Evolutionary conservation across 148 eudicot species (phyloP), one percentile per base, ranked within the genome.

Genomic region (Simmondsia chinensis): DNA sequence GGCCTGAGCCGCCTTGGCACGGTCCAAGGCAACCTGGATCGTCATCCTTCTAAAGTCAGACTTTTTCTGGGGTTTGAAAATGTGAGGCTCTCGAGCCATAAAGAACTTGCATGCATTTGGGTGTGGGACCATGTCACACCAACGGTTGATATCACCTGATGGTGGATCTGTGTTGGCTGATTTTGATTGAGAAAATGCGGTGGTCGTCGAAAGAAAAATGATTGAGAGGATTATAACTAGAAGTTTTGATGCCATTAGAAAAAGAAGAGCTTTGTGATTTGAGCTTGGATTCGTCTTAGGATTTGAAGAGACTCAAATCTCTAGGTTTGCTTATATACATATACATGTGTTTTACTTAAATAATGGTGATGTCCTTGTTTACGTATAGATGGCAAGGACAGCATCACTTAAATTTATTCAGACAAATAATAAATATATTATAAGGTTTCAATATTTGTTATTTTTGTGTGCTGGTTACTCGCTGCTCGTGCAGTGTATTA

Each of bases 41-140:
- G 73, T 18, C 73, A 86, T 41, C 6, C 37, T 66, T 9, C 81
- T 50, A 43, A 86, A 86, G 7, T 73, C 83, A 19, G 66, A 38
- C 31, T 34, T 43, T 22, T 43, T 20, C 50, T 38, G 61, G 1
- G 81, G 89, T 9, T 20, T 27, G 30, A 24, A 48, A 12, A 11
- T 13, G n/a, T 48, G 47, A 10, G 46, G 56, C 25, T 48, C 43
- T 6, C 45, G 63, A 28, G 58, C 53, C 70, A 80, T 61, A 65
- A 41, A 73, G 53, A 49, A 46, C 25, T 64, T 80, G 55, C 77
- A 74, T 12, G 73, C 54, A 32, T 57, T 51, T 0, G 75, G 75
- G 38, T 67, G 62, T 5, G 77, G 74, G 6, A 79, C 78, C 16
- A 74, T 60, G 52, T 48, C 57, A 52, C 94, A 79, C 81, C 87